Evolutionary conservation across 352 stramenopile genomes (phyloP), one percentile per base, ranked within the genome.

Genomic region (Phytophthora foliorum): DNA sequence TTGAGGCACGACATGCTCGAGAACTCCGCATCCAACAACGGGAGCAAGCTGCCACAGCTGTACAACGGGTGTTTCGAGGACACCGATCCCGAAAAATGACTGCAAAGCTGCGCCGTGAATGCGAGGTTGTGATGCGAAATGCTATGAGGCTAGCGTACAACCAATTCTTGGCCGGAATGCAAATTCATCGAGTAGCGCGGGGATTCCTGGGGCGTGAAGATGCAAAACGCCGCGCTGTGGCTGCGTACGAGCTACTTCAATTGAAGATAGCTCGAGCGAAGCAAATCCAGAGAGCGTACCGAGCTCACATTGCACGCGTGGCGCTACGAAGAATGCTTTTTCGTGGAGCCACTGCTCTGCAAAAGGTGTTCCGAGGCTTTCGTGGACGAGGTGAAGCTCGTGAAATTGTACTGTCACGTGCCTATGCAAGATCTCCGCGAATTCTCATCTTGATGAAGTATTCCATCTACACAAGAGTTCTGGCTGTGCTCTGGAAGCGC

Each of bases 401-500:
- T 3, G 10, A 13, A 41, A 63, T 80, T 46, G 63, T 95, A 0
- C 57, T 95, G 24, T 10, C 29, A 8, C 76, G 63, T 10, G 70
- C 77, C n/a, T 95, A 89, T 53, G 39, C 51, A 2, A 49, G 19
- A 3, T 29, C 68, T 10, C 85, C 85, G 10, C 61, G 72, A n/a
- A 78, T 91, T 36, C 63, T 93, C 9, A 72, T 93, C 13, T 66
- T 92, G 7, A 65, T 60, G 49, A 36, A 62, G 6, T 49, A 68
- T 39, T 81, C 81, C 25, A 86, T 95, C 41, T 95, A 82, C 73
- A 86, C 82, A 14, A 75, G 73, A 0, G 63, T 74, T 11, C 56
- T 95, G 6, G 85, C 84, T 11, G 36, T 83, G 6, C 32, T 39
- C 46, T 95, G 87, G 87, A 90, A 91, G 55, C 57, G 14, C 24